Base-by-base conservation (phyloP, 805 yeast genomes). In the Jamesozyma rosinii region DNA sequence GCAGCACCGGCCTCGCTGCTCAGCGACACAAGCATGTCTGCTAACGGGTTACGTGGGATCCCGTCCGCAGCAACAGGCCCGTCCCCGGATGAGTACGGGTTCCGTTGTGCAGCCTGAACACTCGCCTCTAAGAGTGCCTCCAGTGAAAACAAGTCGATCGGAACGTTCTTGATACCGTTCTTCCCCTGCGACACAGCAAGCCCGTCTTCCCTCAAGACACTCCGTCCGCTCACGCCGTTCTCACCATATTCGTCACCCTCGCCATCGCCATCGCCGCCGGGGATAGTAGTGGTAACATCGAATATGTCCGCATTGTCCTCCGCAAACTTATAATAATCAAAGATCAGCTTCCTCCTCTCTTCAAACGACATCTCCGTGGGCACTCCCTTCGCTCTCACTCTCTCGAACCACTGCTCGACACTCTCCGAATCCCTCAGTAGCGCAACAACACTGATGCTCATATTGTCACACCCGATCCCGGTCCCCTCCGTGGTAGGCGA, bases 381-480 rank as follows among this genome's bases (percentile, higher is more conserved):
- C 4, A 62, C 57, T 35, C 76, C 64, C 54, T 72, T 74, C 32
- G 59, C 55, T 48, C 69, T 70, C 49, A 80, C 70, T 57, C 76
- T 74, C 37, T 73, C 70, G 51, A 75, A 76, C 87, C 87, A 80
- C 46, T 76, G 69, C 27, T 75, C 78, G 41, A 77, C 61, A 18
- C 78, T 69, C 48, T 73, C 76, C 22, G 63, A 59, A 40, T 70
- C 63, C 31, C 52, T 52, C 29, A 92, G 70, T 45, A 90, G 66
- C 1, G 95, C 97, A 44, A 90, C 95, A 52, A 90, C 78, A 49
- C 82, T 75, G 47, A 89, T 83, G 39, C 96, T 87, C 97, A 90
- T 92, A 67, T 90, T 90, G 69, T 90, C 98, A 69, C 98, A 90
- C 34, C 98, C 98, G 51, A 90, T 85, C 46, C 97, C 97, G 10